These are phyloP conservation scores for Pleurotus giganteus DNA, from an alignment of 768 basidiomycete genomes.

Conservation along the genomic window DNA sequence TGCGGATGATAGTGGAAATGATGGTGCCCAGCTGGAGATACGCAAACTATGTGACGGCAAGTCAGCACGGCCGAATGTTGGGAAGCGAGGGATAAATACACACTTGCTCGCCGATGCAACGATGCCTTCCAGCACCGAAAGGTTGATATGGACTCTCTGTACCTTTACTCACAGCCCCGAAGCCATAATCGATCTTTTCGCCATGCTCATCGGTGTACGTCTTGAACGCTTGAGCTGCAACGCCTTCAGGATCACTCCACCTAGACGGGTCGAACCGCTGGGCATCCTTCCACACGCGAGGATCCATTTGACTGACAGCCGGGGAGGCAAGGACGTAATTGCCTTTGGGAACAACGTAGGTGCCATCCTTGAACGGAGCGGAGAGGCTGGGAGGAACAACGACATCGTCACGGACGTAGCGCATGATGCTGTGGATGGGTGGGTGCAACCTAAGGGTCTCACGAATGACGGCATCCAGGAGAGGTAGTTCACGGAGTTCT, in stretches of 20 bases:
- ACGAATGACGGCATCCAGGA: conserved; percentile 87
- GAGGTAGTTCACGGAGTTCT: conserved; percentile 75
- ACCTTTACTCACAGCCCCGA: conserved; percentile 93
- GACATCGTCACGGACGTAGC: conserved; percentile 85
- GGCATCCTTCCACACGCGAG: conserved; percentile 74
- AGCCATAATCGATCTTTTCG: conserved; percentile 96
- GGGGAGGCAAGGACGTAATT: conserved; percentile 89
- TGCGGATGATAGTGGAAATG: conserved; percentile 74
- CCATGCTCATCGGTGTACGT: conserved; percentile 72
- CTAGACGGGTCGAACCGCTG: conserved; percentile 73
- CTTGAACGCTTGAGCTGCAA: conserved; percentile 75
- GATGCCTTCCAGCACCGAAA: conserved; percentile 94
- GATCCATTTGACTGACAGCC: conserved; percentile 85
- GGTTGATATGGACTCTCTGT: conserved; percentile 96
- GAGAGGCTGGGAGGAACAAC: conserved; percentile 78
- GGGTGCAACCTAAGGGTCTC: conserved; percentile 94
- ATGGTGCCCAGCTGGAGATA: conserved; percentile 90
- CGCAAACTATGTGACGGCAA: conserved; percentile 70
- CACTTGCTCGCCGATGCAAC: conserved; percentile 91
- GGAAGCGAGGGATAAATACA: conserved; percentile 18
- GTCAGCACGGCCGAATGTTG: not conserved
- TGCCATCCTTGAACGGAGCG: conserved; percentile 68
- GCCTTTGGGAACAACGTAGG: conserved; percentile 88
- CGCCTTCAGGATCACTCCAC: conserved; percentile 85
- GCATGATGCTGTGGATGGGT: conserved; percentile 96